Evolutionary conservation across 495 filamentous ascomycete species (phyloP), one percentile per base, ranked within the genome.

Genomic region (Penicillium parvum): DNA sequence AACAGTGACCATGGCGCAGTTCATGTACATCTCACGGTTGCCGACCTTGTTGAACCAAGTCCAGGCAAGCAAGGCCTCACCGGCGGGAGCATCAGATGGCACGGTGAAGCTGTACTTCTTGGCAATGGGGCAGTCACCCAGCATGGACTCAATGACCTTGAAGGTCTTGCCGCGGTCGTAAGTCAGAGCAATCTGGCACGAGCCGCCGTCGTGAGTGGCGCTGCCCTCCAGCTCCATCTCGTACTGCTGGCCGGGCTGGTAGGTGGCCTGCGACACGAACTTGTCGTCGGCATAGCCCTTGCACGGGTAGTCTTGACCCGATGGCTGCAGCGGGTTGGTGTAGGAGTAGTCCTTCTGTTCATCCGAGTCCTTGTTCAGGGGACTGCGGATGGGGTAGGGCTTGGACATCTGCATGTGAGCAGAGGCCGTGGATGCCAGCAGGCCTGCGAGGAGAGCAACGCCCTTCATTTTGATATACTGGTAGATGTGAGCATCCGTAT

Each of bases 11-110:
- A 85, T 77, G 3, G 83, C 85, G 47, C 90, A 96, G 75, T 90
- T 89, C 90, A 94, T 95, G 73, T 95, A 95, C 79, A 94, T 88
- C 62, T 96, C 90, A 15, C 88, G 78, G 68, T 90, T 88, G 35
- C 88, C 88, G 39, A 90, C 59, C 49, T 82, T 83, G 78, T 96
- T 96, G 71, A 91, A 83, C 90, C 90, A 96, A 3, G 85, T 84
- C 80, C 88, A 95, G 11, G 84, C 83, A 30, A 96, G 69, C 2
- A 82, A 79, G 2, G 80, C 86, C 32, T 78, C 55, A 1, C 75
- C 76, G 3, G 46, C 40, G 2, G 67, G 66, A 9, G 69, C 66
- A 39, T 68, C 65, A 1, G 54, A 52, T 10, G 76, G 76, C 14
- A 79, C 60, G 1, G 51, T 60, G 52, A 77, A 79, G 19, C 63